phyloP scores from a whole-genome alignment of 768 basidiomycete genomes.

The Amanita phalloides region DNA sequence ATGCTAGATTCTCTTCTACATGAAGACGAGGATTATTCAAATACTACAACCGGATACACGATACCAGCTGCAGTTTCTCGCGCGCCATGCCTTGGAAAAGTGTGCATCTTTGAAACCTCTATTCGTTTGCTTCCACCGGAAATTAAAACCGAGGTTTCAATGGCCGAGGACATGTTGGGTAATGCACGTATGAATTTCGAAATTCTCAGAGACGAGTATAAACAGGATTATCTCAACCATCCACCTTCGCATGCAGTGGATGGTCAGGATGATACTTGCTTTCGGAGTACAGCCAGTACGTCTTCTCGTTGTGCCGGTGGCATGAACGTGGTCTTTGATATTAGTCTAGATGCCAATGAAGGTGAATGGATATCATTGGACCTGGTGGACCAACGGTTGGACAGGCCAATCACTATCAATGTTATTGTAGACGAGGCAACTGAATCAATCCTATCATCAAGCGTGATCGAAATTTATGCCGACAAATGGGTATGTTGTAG shows the following conservation, averaged over 20 bases:
- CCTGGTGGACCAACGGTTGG: conserved; percentile 7
- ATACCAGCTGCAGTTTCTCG: conserved; percentile 12
- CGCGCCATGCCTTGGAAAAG: conserved; percentile 30
- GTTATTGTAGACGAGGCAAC: conserved; percentile 17
- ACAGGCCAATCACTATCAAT: conserved; percentile 8
- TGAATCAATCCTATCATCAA: conserved; percentile 10
- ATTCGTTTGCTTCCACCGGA: conserved; percentile 31
- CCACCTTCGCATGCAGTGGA: conserved; percentile 49
- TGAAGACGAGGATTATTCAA: neutral
- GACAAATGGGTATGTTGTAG: conserved; percentile 1
- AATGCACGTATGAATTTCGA: conserved; percentile 25
- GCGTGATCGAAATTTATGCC: conserved; percentile 8
- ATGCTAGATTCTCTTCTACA: conserved; percentile 25
- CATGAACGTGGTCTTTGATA: neutral
- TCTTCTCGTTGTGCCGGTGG: neutral
- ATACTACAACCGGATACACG: conserved; percentile 2
- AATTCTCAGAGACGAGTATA: conserved; percentile 22
- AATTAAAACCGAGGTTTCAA: conserved; percentile 12
- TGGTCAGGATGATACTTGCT: conserved; percentile 34
- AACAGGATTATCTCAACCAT: conserved; percentile 28
- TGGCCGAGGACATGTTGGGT: conserved; percentile 29
- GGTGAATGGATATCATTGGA: conserved; percentile 21
- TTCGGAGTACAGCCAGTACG: conserved; percentile 38
- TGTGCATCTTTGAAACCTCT: conserved; percentile 43
- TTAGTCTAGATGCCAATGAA: conserved; percentile 14